A percentile compares a stretch with the other conserved stretches of the same genome.
phyloP scores from a whole-genome alignment of 208 protist species.

The Leishmania gerbilli region DNA sequence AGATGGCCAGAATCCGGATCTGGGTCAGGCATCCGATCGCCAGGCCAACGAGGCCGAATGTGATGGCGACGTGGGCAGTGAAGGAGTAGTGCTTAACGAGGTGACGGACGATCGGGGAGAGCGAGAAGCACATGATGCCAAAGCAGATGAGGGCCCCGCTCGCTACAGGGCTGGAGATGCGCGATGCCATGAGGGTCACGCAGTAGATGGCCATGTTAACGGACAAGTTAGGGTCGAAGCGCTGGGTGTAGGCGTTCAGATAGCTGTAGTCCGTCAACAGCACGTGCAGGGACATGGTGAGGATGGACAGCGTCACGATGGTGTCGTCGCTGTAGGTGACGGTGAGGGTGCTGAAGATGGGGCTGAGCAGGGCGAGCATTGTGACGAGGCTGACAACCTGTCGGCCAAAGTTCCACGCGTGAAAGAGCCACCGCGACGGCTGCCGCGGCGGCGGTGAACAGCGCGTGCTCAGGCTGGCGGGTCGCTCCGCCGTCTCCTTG shows the following conservation, averaged over 20 bases:
- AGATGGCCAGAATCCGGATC: slow-evolving; percentile 58
- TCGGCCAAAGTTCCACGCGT: slow-evolving; percentile 51
- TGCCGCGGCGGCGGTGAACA: slow-evolving; percentile 12
- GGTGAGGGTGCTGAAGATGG: slow-evolving; percentile 84
- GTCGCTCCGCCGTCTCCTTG: slow-evolving; percentile 19
- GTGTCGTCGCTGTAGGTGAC: slow-evolving; percentile 89
- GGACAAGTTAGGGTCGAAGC: slow-evolving; percentile 65
- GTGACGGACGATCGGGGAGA: slow-evolving; percentile 82
- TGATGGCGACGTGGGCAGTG: slow-evolving; percentile 68
- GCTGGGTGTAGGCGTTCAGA: slow-evolving; percentile 72
- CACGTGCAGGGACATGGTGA: slow-evolving; percentile 82
- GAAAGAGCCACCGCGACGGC: slow-evolving; percentile 33
- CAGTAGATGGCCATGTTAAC: slow-evolving; percentile 87
- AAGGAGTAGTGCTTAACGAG: slow-evolving; percentile 58
- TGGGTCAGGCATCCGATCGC: slow-evolving; percentile 54
- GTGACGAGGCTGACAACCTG: slow-evolving; percentile 59
- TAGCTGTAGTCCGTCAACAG: slow-evolving; percentile 88
- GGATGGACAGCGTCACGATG: slow-evolving; percentile 83
- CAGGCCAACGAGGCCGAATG: slow-evolving; percentile 62
- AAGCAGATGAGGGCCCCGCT: slow-evolving; percentile 84
- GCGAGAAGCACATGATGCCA: slow-evolving; percentile 82
- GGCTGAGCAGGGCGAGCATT: slow-evolving; percentile 74
- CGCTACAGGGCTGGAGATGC: slow-evolving; percentile 63
- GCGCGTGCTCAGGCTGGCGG: slow-evolving; percentile 22
- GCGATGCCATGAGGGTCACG: slow-evolving; percentile 84